These are phyloP conservation scores for Cytospora leucostoma DNA, from an alignment of 2,329 filamentous ascomycete species.

Conservation along the genomic window DNA sequence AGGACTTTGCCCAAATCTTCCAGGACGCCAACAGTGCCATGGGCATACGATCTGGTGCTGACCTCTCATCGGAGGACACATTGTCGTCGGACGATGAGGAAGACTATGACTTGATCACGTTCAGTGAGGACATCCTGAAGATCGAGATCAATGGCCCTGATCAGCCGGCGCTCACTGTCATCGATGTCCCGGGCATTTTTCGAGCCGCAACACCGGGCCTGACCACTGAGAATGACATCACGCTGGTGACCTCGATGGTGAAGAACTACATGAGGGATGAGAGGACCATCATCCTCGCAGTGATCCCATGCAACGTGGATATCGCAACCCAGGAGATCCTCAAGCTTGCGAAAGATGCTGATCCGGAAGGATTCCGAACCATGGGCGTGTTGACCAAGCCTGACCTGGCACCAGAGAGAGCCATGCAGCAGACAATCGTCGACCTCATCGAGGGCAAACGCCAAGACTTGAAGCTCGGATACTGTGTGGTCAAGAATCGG, in stretches of 20 bases:
- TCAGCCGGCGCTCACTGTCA: constrained; percentile 51
- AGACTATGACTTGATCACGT: constrained; percentile 35
- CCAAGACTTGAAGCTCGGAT: constrained; percentile 47
- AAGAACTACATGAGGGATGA: constrained; percentile 47
- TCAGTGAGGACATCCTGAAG: constrained; percentile 50
- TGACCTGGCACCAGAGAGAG: constrained; percentile 51
- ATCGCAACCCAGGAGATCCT: constrained; percentile 44
- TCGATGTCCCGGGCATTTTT: constrained; percentile 59
- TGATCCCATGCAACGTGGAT: constrained; percentile 43
- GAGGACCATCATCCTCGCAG: constrained; percentile 53
- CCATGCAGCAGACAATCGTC: constrained; percentile 41
- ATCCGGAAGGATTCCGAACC: constrained; percentile 45
- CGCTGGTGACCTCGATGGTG: constrained; percentile 50
- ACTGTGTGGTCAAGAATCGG: constrained; percentile 52
- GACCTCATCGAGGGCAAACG: constrained; percentile 46
- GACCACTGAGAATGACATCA: constrained; percentile 48
- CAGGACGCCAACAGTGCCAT: constrained; percentile 47
- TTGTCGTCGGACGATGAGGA: constrained; percentile 4
- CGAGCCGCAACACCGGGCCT: constrained; percentile 41
- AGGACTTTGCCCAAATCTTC: constrained; percentile 43
- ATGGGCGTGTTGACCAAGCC: constrained; percentile 60
- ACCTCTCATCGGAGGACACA: not conserved
- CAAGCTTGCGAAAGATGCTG: constrained; percentile 41
- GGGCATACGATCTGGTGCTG: constrained; percentile 41
- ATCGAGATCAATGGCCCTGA: constrained; percentile 49